Base-by-base conservation (phyloP, 2,329 filamentous ascomycete species). In the Ascochyta rabiei region DNA sequence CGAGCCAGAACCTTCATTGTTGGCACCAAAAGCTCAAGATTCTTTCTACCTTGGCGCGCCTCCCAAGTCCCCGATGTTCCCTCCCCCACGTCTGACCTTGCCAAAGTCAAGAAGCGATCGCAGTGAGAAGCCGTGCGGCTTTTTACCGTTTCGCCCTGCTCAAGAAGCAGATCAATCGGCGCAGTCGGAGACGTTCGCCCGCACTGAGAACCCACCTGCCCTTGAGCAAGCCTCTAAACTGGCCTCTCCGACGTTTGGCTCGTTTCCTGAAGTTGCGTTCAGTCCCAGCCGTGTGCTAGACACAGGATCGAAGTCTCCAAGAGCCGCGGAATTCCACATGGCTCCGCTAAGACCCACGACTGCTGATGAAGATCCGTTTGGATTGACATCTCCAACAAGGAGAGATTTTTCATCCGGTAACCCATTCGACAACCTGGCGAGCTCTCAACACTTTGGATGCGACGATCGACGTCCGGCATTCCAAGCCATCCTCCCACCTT, bases 221-320 rank as follows among this genome's bases (percentile, higher is more conserved):
- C 18, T 16, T 2, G 28, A 46, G 6, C 38, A 12, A 18, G 33
- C 52, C 4, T 21, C 52, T 7, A 37, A 41, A 8, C 38, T 50
- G 24, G 46, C 42, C 6, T 81, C 79, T 6, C 79, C 80, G 16
- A 68, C 75, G 24, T 67, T 74, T 16, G 70, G 70, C 6, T 66
- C 72, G 31, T 76, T 76, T 44, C 69, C 73, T 9, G 68, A 69
- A 41, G 67, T 72, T 53, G 45, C 67, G 8, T 71, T 75, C 34
- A 51, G 59, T 19, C 50, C 47, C 19, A 48, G 37, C 19, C 39
- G 28, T 24, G 63, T 67, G 6, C 68, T 76, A 35, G 65, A 69
- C 6, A 75, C 76, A 35, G 76, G 76, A 2, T 31, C 78, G 28
- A 62, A 57, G 42, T 74, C 71, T 13, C 72, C 72, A 9, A 63